A percentile compares a stretch with the other conserved stretches of the same genome.
Evolutionary conservation across 2,329 filamentous ascomycete species (phyloP).

Genomic region (Neonectria coccinea): DNA sequence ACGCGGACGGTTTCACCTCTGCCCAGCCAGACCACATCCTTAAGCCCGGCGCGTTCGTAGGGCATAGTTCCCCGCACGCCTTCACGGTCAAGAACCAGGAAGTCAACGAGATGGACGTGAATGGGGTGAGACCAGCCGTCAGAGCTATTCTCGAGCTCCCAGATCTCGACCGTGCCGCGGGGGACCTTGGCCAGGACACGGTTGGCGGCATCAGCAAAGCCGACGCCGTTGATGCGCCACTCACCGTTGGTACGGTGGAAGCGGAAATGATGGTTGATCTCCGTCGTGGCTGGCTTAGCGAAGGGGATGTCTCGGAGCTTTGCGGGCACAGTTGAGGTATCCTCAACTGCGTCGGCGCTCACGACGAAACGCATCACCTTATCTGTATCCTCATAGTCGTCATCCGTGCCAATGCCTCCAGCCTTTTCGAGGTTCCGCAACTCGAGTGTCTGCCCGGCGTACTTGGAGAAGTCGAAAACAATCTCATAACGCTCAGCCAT

Average conservation of each 20-base stretch:
- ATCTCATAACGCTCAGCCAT: slow-evolving; percentile 71
- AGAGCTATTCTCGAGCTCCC: slow-evolving; percentile 62
- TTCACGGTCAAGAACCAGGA: slow-evolving; percentile 63
- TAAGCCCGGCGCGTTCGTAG: slow-evolving; percentile 67
- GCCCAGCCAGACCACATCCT: slow-evolving; percentile 69
- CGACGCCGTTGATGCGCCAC: slow-evolving; percentile 65
- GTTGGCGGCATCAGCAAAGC: slow-evolving; percentile 56
- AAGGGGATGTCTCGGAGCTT: slow-evolving; percentile 53
- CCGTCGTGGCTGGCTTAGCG: slow-evolving; percentile 48
- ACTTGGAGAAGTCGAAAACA: slow-evolving; percentile 65
- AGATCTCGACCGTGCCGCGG: slow-evolving; percentile 61
- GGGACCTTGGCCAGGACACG: slow-evolving; percentile 62
- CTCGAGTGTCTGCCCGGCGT: slow-evolving; percentile 61
- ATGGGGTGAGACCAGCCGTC: slow-evolving; percentile 65
- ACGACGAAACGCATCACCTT: slow-evolving; percentile 66
- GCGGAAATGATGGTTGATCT: slow-evolving; percentile 57
- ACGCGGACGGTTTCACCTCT: slow-evolving; percentile 62
- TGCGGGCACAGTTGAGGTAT: slow-evolving; percentile 51
- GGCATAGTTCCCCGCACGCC: slow-evolving; percentile 55
- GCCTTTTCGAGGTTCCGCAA: slow-evolving; percentile 46
- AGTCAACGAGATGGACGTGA: slow-evolving; percentile 70
- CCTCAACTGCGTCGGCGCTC: slow-evolving; percentile 49
- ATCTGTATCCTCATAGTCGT: slow-evolving; percentile 64
- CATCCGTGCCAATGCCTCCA: slow-evolving; percentile 54
- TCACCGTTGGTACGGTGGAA: slow-evolving; percentile 58